These are phyloP conservation scores for Dictyostelium brefeldianum DNA, from an alignment of 78 protist species.

Conservation along the genomic window DNA sequence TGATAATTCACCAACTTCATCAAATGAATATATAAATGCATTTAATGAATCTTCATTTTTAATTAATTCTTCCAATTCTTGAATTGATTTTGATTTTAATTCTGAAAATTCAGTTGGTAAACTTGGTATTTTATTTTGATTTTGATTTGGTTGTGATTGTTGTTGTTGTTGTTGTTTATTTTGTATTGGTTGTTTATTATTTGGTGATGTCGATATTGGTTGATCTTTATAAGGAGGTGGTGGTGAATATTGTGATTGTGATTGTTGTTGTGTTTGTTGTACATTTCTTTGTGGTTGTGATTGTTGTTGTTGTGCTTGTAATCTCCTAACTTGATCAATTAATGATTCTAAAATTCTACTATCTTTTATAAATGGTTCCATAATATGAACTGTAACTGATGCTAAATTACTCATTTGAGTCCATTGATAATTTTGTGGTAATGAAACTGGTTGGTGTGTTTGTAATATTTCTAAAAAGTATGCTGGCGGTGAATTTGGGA, in stretches of 20 bases:
- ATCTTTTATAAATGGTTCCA: slow-evolving; percentile 29
- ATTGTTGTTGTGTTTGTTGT: slow-evolving; percentile 7
- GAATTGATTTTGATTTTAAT: slow-evolving; percentile 32
- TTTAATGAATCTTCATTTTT: slow-evolving; percentile 25
- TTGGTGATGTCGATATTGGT: not conserved
- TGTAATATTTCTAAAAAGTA: slow-evolving; percentile 45
- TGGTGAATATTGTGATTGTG: slow-evolving; percentile 6
- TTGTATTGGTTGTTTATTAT: not conserved
- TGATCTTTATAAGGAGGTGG: slow-evolving; percentile 22
- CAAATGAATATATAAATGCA: slow-evolving; percentile 26
- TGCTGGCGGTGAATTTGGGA: slow-evolving; percentile 64
- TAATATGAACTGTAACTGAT: slow-evolving; percentile 23
- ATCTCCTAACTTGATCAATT: slow-evolving; percentile 26
- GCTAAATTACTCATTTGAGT: slow-evolving; percentile 25
- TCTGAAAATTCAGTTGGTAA: slow-evolving; percentile 44
- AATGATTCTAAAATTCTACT: not conserved
- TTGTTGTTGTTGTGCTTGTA: not conserved
- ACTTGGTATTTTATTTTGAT: slow-evolving; percentile 32
- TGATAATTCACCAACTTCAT: slow-evolving; percentile 38
- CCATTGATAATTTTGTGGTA: slow-evolving; percentile 38
- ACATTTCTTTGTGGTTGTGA: not conserved
- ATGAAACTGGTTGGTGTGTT: slow-evolving; percentile 34
- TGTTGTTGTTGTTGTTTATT: not conserved
- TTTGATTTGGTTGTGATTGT: not conserved
- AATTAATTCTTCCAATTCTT: slow-evolving; percentile 44